Evolutionary conservation across 2,329 filamentous ascomycete species (phyloP), one percentile per base, ranked within the genome.

Genomic region (Fusarium dimerum): DNA sequence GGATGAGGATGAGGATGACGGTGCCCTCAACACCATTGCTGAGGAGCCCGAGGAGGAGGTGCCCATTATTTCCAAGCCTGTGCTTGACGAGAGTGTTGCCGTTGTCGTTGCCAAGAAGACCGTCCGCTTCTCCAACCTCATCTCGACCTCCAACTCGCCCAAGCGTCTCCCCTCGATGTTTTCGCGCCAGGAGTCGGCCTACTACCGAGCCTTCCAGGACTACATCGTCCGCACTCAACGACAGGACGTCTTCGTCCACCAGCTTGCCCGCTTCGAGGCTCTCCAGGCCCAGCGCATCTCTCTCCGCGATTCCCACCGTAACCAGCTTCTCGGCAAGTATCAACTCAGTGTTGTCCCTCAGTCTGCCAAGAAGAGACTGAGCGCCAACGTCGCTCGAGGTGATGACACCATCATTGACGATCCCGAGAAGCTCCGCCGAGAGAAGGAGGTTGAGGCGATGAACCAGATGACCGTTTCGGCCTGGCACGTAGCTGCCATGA

Each of bases 121-220:
- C 0, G 90, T 93, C 32, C 87, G 86, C 48, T 93, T 93, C 68
- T 87, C 86, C 2, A 79, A 85, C 55, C 72, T 75, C 48, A 72
- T 77, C 55, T 73, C 72, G 40, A 71, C 70, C 61, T 74, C 68
- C 54, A 73, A 76, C 38, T 70, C 77, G 40, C 78, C 80, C 20
- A 77, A 77, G 62, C 72, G 71, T 36, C 72, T 85, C 16, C 81
- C 81, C 10, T 73, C 80, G 50, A 75, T 79, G 72, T 71, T 86
- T 30, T 51, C 71, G 20, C 78, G 77, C 51, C 77, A 82, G 66
- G 89, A 94, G 65, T 87, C 88, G 4, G 89, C 92, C 6, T 97
- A 96, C 72, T 93, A 92, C 74, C 87, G 89, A 55, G 91, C 91
- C 10, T 97, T 96, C 70, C 86, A 91, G 61, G 85, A 88, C 66